phyloP scores from a whole-genome alignment of 495 filamentous ascomycete species.

The Baudoinia panamericana region DNA sequence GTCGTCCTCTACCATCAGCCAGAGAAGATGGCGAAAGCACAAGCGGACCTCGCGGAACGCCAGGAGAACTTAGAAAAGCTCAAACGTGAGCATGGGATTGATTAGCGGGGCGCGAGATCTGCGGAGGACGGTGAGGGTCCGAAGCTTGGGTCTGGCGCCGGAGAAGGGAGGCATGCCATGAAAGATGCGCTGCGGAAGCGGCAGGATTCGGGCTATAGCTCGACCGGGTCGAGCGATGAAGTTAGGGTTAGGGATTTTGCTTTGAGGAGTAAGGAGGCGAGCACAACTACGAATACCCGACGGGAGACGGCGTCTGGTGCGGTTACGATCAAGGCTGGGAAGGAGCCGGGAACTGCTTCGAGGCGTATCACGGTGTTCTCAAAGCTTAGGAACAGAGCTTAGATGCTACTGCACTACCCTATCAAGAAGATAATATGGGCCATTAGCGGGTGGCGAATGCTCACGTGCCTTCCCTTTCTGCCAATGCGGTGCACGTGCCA shows the following conservation, averaged over 20 bases:
- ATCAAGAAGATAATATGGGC: no score
- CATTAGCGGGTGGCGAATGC: no score
- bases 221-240: not conserved
- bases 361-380: slow-evolving; percentile 13
- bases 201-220: slow-evolving; percentile 2
- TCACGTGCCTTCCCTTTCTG: no score
- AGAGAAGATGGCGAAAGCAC: slow-evolving; percentile 87
- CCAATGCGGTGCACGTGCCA: no score
- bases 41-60: slow-evolving; percentile 75
- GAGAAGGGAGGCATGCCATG: not conserved
- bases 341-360: slow-evolving; percentile 5
- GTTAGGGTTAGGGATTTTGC: slow-evolving; percentile 3
- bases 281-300: not conserved
- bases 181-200: not conserved
- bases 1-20: slow-evolving; percentile 98
- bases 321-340: slow-evolving; percentile 11
- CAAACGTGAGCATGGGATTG: slow-evolving; percentile 96
- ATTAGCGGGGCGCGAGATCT: slow-evolving; percentile 47
- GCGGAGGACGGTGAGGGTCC: slow-evolving; percentile 8
- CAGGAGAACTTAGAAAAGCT: slow-evolving; percentile 95
- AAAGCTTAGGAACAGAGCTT: no score
- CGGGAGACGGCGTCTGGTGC: not conserved
- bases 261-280: not conserved
- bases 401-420: no score
- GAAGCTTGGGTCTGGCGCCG: slow-evolving; percentile 4